These are phyloP conservation scores for Leccinum arenicola DNA, from an alignment of 768 basidiomycete genomes.

Conservation along the genomic window DNA sequence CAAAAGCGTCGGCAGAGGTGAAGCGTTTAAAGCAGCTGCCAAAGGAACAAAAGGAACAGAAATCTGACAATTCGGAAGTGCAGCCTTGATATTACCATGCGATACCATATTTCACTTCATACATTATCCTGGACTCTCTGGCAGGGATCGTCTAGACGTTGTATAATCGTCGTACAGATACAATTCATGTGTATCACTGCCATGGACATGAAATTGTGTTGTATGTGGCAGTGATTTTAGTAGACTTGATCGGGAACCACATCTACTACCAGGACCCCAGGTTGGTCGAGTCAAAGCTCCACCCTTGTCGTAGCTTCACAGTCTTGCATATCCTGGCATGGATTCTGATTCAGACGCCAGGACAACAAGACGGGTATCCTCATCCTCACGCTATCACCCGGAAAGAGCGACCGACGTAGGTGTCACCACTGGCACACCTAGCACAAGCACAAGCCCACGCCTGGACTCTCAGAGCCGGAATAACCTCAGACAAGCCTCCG, in stretches of 20 bases:
- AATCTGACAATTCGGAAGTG: background rate
- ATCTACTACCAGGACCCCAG: background rate
- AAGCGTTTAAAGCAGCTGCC: conserved; percentile 3
- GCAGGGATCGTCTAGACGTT: conserved; percentile 5
- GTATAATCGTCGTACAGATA: conserved; percentile 14
- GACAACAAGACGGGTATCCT: conserved; percentile 9
- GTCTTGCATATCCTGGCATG: conserved; percentile 15
- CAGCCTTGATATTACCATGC: conserved; percentile 6
- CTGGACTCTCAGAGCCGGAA: conserved; percentile 30
- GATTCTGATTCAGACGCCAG: conserved; percentile 14
- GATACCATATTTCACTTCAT: background rate
- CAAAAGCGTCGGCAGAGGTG: conserved; percentile 9
- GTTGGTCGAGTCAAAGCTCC: background rate
- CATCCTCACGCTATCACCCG: conserved; percentile 12
- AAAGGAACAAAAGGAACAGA: conserved; percentile 6
- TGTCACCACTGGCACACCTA: conserved; percentile 2
- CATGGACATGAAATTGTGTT: background rate
- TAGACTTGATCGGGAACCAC: background rate
- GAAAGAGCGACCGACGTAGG: conserved; percentile 12
- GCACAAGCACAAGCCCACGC: conserved; percentile 10
- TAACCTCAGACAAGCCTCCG: conserved; percentile 48
- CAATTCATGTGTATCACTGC: conserved; percentile 10
- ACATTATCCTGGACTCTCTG: conserved; percentile 10
- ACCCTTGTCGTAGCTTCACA: background rate
- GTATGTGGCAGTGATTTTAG: background rate